Evolutionary conservation across 257 asterid species (phyloP).

Genomic region (Gentiana macrophylla): DNA sequence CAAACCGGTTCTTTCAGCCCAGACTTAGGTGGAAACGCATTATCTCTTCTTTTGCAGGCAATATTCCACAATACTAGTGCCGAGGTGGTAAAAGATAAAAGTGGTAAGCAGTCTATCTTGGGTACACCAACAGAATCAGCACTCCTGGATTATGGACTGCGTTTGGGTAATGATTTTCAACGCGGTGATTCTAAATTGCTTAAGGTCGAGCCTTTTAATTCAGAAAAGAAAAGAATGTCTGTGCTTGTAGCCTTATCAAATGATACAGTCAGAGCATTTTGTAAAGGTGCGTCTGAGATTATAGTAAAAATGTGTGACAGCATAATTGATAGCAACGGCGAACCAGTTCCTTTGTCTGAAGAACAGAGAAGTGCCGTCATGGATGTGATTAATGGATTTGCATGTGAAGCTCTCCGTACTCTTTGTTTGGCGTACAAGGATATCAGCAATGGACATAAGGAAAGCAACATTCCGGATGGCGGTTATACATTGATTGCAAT

Average conservation of each 20-base stretch:
- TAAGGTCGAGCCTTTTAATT: conserved; percentile 8
- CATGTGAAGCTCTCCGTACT: conserved; percentile 81
- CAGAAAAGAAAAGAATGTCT: conserved; percentile 5
- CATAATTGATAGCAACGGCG: conserved; percentile 48
- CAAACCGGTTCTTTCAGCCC: conserved; percentile 7
- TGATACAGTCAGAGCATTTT: conserved; percentile 60
- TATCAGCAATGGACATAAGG: conserved; percentile 24
- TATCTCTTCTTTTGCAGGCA: conserved; percentile 50
- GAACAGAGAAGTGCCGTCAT: conserved; percentile 32
- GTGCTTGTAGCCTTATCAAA: conserved; percentile 37
- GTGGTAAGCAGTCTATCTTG: conserved; percentile 4
- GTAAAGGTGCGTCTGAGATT: conserved; percentile 32
- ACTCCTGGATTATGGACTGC: conserved; percentile 7
- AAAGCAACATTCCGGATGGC: conserved; percentile 34
- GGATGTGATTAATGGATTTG: conserved; percentile 58
- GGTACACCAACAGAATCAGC: conserved; percentile 21
- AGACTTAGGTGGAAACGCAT: conserved; percentile 38
- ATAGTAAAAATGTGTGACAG: conserved; percentile 56
- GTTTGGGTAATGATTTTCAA: conserved; percentile 1
- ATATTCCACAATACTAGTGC: conserved; percentile 40
- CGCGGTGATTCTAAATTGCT: conserved; percentile 22
- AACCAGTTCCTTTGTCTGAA: conserved; percentile 46
- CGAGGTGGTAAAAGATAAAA: conserved; percentile 2
- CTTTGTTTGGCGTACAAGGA: conserved; percentile 87
- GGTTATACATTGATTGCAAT: conserved; percentile 76